Evolutionary conservation across 176 grass and related monocot genomes (phyloP), one percentile per base, ranked within the genome.

Genomic region (Avena sativa): DNA sequence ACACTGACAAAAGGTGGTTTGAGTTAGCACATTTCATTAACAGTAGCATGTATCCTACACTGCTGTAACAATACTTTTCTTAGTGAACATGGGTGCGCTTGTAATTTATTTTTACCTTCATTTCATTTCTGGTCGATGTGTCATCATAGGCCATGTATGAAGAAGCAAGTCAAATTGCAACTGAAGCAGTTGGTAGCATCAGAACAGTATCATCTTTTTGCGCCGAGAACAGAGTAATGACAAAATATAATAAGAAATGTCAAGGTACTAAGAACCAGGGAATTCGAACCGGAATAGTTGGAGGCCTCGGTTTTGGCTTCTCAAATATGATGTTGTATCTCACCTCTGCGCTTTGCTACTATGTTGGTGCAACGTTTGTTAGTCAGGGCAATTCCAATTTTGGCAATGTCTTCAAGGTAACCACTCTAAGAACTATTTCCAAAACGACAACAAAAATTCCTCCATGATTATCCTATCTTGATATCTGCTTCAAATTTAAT

Each of bases 171-270:
- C 92, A 93, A 80, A 79, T 97, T 47, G 92, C 92, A 58, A 90
- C 83, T 73, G 92, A 91, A 21, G 95, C 92, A 74, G 83, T 97
- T 20, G 83, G 91, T 87, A 86, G 89, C 63, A 97, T 97, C 47
- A 91, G 89, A 79, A 94, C 90, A 8, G 85, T 94, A 59, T 92
- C 95, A 56, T 97, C 95, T 17, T 97, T 93, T 79, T 94, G 92
- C 43, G 81, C 86, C 0, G 90, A 97, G 84, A 74, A 89, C 46
- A 85, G 82, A 80, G 87, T 89, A 76, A 28, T 89, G 76, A 52
- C 30, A 52, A 80, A 30, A 74, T 89, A 85, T 32, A 34, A 65
- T 80, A n/a, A 85, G 21, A 89, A 85, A 80, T 89, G 76, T 9
- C 30, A 79, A 74, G 87, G 82, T 47, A 80, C 82, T 21, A 85